Percentiles rank a stretch among this genome's conserved stretches.
These are phyloP conservation scores for Oryza australiensis DNA, from an alignment of 176 grass and related monocot genomes.

Conservation along the genomic window DNA sequence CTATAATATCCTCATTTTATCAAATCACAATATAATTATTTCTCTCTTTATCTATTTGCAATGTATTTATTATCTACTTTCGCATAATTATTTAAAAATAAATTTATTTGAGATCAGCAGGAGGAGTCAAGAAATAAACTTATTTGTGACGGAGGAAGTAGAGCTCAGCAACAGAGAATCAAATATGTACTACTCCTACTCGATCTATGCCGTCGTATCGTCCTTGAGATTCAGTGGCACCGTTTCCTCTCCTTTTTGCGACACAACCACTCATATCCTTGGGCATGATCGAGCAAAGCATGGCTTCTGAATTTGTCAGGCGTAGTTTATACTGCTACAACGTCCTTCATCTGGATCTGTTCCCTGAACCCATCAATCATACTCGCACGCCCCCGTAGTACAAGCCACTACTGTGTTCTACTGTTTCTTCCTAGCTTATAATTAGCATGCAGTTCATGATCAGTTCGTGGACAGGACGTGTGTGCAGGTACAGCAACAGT, in stretches of 20 bases:
- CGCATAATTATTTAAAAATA: no score
- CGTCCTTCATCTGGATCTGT: background rate
- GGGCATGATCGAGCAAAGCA: background rate
- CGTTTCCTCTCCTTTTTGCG: background rate
- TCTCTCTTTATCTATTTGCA: no score
- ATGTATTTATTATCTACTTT: no score
- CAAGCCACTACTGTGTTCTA: background rate
- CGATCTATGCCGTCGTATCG: background rate
- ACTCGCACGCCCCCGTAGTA: background rate
- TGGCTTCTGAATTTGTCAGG: constrained; percentile 15
- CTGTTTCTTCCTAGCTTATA: background rate
- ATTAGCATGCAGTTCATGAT: background rate
- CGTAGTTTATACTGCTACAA: background rate
- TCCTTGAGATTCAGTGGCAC: constrained; percentile 3
- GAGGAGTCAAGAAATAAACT: no score
- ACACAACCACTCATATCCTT: background rate
- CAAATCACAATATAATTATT: no score
- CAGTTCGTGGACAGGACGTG: background rate
- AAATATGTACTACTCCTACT: background rate
- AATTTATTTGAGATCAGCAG: no score
- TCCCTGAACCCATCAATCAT: constrained; percentile 31
- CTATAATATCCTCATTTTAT: no score
- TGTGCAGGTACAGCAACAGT: background rate
- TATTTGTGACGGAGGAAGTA: no score
- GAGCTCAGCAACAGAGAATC: background rate